Evolutionary conservation across 305 asterid species (phyloP).

Genomic region (Fraxinus baroniana): DNA sequence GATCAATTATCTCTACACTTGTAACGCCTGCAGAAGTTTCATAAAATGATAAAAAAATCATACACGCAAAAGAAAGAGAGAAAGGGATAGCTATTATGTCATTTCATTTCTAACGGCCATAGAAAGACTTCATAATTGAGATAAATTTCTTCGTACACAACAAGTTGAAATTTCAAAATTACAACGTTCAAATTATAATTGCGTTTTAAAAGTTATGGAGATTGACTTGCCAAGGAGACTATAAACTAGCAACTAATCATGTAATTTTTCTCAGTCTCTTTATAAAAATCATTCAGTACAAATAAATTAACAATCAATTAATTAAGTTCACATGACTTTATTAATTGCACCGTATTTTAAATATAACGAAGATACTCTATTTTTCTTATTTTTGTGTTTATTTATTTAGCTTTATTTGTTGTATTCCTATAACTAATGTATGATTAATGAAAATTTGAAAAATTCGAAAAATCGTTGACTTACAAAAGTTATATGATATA

Average conservation of each 20-base stretch:
- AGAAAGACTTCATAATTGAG: not conserved
- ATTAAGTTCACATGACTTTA: not conserved
- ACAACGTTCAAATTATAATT: not conserved
- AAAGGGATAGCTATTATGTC: not conserved
- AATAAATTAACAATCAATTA: too few species aligned
- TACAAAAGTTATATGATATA: not conserved
- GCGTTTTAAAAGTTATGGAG: not conserved
- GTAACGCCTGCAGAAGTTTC: not conserved
- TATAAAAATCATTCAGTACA: too few species aligned
- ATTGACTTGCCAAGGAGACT: not conserved
- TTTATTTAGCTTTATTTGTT: too few species aligned
- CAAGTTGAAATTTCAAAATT: not conserved
- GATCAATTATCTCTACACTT: not conserved
- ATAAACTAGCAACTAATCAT: not conserved
- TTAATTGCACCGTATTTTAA: too few species aligned
- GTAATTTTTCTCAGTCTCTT: not conserved
- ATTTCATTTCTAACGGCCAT: not conserved
- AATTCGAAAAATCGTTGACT: not conserved
- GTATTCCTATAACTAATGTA: too few species aligned
- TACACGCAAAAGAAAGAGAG: not conserved
- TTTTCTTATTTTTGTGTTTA: not conserved
- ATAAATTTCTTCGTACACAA: not conserved
- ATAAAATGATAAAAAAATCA: too few species aligned
- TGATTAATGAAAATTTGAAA: too few species aligned
- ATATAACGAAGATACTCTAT: not conserved